Percentiles rank a stretch among this genome's conserved stretches.
Conservation (phyloP, 2,329 filamentous ascomycete genomes). For the Stemphylium vesicarium region DNA sequence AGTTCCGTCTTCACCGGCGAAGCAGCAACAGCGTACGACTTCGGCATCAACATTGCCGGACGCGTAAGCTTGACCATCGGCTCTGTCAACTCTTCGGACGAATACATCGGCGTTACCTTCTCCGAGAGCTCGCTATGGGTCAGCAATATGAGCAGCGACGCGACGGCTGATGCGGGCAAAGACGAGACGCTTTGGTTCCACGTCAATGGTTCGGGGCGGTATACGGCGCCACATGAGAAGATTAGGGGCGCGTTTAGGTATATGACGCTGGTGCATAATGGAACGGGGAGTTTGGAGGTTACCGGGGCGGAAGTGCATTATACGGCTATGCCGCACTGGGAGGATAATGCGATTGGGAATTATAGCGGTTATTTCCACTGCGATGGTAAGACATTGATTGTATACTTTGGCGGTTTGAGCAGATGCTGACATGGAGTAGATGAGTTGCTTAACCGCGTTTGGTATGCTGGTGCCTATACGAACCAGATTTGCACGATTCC, state of each 20-base stretch:
- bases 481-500: constrained; percentile 51
- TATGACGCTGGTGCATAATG: constrained; percentile 54
- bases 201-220: constrained; percentile 47
- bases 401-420: not conserved
- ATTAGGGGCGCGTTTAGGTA: constrained; percentile 56
- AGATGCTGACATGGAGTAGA: constrained; percentile 34
- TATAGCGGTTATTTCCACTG: constrained; percentile 54
- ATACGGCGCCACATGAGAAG: constrained; percentile 52
- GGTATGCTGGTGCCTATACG: constrained; percentile 53
- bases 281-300: constrained; percentile 50
- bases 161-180: constrained; percentile 54
- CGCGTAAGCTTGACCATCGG: constrained; percentile 48
- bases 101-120: constrained; percentile 53
- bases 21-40: constrained; percentile 53
- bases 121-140: constrained; percentile 58
- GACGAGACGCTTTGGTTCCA: constrained; percentile 59
- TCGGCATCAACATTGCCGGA: constrained; percentile 52
- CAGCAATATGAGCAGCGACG: constrained; percentile 54
- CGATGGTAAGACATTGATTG: constrained; percentile 35
- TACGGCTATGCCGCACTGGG: constrained; percentile 54
- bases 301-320: constrained; percentile 50
- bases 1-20: constrained; percentile 44
- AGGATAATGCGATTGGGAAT: constrained; percentile 43
- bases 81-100: constrained; percentile 38
- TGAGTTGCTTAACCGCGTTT: constrained; percentile 53